phyloP scores from a whole-genome alignment of 1,139 yeast species.

The Geotrichum restrictum region DNA sequence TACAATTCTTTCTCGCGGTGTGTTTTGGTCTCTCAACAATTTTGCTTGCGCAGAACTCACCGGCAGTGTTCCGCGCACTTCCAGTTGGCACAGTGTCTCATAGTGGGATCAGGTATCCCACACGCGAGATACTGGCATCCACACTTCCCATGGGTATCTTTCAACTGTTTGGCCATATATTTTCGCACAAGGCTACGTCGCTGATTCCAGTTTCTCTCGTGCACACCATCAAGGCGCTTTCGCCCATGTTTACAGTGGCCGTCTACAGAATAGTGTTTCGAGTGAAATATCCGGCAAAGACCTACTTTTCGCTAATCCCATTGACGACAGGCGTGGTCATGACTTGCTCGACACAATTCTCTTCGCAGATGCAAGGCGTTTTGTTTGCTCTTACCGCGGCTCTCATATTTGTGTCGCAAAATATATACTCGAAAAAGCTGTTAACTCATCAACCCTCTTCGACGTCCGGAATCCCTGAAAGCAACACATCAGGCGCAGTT shows the following conservation, averaged over 20 bases:
- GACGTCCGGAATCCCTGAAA: conserved; percentile 25
- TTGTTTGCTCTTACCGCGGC: conserved; percentile 74
- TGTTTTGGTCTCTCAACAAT: conserved; percentile 49
- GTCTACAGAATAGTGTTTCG: conserved; percentile 63
- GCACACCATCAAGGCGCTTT: conserved; percentile 84
- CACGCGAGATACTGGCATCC: conserved; percentile 52
- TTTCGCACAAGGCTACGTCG: conserved; percentile 84
- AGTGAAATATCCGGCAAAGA: conserved; percentile 54
- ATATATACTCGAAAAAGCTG: conserved; percentile 82
- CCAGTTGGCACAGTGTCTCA: conserved; percentile 36
- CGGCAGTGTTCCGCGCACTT: conserved; percentile 25
- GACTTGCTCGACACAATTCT: conserved; percentile 54
- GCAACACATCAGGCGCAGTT: conserved; percentile 17
- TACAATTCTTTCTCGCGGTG: conserved; percentile 73
- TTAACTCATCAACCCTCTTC: conserved; percentile 45
- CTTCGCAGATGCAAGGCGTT: conserved; percentile 57
- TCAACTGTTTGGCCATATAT: conserved; percentile 85
- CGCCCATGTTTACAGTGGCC: conserved; percentile 83
- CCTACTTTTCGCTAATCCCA: conserved; percentile 75
- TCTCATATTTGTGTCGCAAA: conserved; percentile 84
- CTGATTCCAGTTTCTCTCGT: conserved; percentile 86
- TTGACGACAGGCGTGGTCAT: conserved; percentile 78
- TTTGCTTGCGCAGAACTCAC: conserved; percentile 27
- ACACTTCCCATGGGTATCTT: conserved; percentile 91
- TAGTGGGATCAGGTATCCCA: conserved; percentile 46